A percentile compares a stretch with the other conserved stretches of the same genome.
Evolutionary conservation across 108 stramenopile genomes (phyloP).

Genomic region (Cyclotella sp.): DNA sequence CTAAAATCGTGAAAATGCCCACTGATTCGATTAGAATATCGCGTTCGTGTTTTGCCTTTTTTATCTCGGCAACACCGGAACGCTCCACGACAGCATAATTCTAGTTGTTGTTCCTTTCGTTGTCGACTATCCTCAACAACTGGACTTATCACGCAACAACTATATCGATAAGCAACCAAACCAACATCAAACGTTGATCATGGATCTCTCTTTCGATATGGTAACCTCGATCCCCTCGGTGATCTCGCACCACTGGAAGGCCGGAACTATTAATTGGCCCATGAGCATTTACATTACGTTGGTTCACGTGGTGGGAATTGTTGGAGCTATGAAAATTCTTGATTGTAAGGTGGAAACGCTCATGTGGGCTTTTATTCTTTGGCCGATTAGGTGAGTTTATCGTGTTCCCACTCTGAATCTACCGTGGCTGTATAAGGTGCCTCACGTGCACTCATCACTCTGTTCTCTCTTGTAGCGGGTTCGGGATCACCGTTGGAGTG

Average conservation of each 20-base stretch:
- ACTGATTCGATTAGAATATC: too few relatives aligned
- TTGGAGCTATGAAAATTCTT: slow-evolving; percentile 74
- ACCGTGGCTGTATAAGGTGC: background rate
- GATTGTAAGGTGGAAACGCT: slow-evolving; percentile 82
- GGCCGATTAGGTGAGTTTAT: slow-evolving; percentile 92
- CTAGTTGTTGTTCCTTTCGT: background rate
- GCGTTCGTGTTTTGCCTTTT: too few relatives aligned
- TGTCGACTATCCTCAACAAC: background rate
- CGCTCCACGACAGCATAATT: background rate
- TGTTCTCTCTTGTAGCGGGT: slow-evolving; percentile 66
- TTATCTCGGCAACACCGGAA: too few relatives aligned
- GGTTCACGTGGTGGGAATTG: slow-evolving; percentile 87
- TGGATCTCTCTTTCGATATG: slow-evolving; percentile 85
- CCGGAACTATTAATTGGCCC: slow-evolving; percentile 96
- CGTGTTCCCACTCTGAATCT: slow-evolving; percentile 5
- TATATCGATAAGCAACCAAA: background rate
- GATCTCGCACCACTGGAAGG: slow-evolving; percentile 85
- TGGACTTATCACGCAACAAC: background rate
- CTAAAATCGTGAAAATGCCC: too few relatives aligned
- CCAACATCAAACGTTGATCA: slow-evolving; percentile 17
- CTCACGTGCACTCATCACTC: background rate
- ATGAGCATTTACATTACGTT: slow-evolving; percentile 96
- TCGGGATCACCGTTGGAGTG: slow-evolving; percentile 98
- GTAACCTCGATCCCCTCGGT: slow-evolving; percentile 72
- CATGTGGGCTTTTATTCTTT: slow-evolving; percentile 94